These are phyloP conservation scores for Globisporangium irregulare DNA, from an alignment of 352 stramenopile genomes.

Conservation along the genomic window DNA sequence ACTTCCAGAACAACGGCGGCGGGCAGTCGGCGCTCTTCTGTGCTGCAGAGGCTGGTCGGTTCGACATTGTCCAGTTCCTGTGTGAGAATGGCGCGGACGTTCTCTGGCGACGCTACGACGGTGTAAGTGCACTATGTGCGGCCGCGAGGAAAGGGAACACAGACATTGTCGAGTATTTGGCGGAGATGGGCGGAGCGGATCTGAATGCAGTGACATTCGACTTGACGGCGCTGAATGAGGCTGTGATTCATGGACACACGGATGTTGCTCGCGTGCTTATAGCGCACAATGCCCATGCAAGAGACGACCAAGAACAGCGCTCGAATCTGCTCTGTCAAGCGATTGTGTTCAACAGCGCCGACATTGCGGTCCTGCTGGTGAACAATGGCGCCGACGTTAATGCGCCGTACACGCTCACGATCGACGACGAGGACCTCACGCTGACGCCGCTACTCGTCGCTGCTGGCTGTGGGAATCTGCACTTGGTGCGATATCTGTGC, in stretches of 20 bases:
- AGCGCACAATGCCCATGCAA: background rate
- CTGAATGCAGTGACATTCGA: slow-evolving; percentile 1
- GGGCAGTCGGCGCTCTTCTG: background rate
- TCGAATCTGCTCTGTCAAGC: slow-evolving; percentile 1
- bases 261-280: background rate
- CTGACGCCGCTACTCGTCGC: slow-evolving; percentile 1
- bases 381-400: background rate
- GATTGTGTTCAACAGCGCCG: background rate
- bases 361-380: background rate
- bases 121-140: background rate
- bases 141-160: background rate
- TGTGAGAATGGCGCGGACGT: slow-evolving; percentile 4
- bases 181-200: background rate
- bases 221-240: slow-evolving; percentile 1
- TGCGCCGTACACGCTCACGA: background rate
- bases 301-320: background rate
- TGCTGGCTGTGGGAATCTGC: background rate
- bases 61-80: background rate
- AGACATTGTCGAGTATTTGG: slow-evolving; percentile 4
- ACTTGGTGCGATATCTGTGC: background rate
- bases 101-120: slow-evolving; percentile 2
- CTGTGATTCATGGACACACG: background rate
- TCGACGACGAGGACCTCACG: background rate
- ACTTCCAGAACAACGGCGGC: background rate
- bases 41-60: background rate